These are phyloP conservation scores for Sporothrix pallida DNA, from an alignment of 2,329 filamentous ascomycete species.

Conservation along the genomic window DNA sequence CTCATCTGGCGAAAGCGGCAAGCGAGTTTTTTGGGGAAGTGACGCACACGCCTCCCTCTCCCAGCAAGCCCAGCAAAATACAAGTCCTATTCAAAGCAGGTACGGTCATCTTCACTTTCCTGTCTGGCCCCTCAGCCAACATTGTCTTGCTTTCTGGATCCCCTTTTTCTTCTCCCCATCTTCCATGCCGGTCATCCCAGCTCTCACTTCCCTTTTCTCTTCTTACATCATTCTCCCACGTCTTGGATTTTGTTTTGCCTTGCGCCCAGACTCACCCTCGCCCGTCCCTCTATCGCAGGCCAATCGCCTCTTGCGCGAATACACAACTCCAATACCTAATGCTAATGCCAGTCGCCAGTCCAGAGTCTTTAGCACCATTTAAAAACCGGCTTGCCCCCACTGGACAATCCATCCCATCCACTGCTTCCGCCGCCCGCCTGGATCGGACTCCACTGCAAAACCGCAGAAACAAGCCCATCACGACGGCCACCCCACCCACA, in stretches of 20 bases:
- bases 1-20: conserved; percentile 23
- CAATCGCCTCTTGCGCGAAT: conserved; percentile 29
- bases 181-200: conserved; percentile 13
- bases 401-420: conserved; percentile 25
- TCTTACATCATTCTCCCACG: conserved; percentile 7
- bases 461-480: conserved; percentile 11
- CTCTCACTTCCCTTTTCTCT: not conserved
- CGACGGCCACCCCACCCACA: conserved; percentile 13
- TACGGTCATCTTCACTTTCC: not conserved
- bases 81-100: conserved; percentile 18
- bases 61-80: not conserved
- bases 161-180: conserved; percentile 10
- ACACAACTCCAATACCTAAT: conserved; percentile 34
- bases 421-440: conserved; percentile 31
- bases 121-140: conserved; percentile 10
- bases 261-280: not conserved
- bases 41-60: conserved; percentile 20
- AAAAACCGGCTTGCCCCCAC: conserved; percentile 26
- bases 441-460: conserved; percentile 23
- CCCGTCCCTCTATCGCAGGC: conserved; percentile 26
- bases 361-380: conserved; percentile 24
- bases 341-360: conserved; percentile 24
- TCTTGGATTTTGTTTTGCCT: conserved; percentile 20
- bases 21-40: conserved; percentile 22
- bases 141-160: not conserved